Evolutionary conservation across 208 protist species (phyloP), one percentile per base, ranked within the genome.

Genomic region (Wallacemonas sp.): DNA sequence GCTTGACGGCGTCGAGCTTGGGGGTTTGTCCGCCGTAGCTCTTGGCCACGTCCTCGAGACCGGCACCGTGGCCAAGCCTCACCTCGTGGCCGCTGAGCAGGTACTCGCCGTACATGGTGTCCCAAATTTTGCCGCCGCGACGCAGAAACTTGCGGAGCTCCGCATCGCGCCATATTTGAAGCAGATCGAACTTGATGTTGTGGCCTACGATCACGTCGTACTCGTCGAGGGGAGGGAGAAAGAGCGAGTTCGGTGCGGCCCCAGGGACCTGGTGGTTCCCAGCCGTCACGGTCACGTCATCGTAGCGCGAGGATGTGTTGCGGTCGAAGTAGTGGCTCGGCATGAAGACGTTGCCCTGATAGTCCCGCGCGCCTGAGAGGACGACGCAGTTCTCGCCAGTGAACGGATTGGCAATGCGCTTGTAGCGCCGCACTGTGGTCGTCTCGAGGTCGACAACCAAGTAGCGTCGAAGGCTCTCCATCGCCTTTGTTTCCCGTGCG

Each of bases 61-160:
- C 85, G 17, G 88, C 87, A 43, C 90, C 87, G 56, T 83, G 74
- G 27, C 90, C 90, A 6, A 96, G 76, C 70, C 85, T 87, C 33
- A 95, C 76, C 47, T 93, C 87, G 47, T 97, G 93, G 6, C 93
- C 93, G 14, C 78, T 92, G 23, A 96, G 70, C 23, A 97, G 75
- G 67, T 97, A 97, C 78, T 97, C 90, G 23, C 75, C 90, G 74
- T 97, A 97, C 93, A 97, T 97, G 33, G 93, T 97, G 67, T 97
- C 93, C 91, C 93, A 97, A 9, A 97, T 89, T 54, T 87, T 87
- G 9, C 93, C 93, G 36, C 93, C 93, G 3, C 89, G 78, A 19
- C 65, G 68, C 17, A 97, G 70, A 66, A 97, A 97, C 43, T 75
- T 76, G 34, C 80, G 76, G n/a, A 97, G 73, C 68, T 96, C 86